Evolutionary conservation across 352 stramenopile genomes (phyloP), one percentile per base, ranked within the genome.

Genomic region (Hyphochytrium catenoides): DNA sequence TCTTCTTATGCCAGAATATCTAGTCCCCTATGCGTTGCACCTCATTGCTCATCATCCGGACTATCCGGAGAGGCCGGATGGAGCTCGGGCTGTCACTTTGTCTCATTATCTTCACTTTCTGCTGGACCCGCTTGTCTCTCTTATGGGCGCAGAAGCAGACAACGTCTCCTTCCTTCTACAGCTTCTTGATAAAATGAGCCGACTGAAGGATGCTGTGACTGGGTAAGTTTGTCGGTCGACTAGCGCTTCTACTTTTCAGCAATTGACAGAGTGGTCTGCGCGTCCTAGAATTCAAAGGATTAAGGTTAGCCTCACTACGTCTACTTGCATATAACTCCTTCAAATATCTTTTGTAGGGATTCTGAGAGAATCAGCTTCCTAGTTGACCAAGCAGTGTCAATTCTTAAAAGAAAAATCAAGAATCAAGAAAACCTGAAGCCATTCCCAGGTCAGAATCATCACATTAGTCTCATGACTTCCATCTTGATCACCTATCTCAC

Each of bases 121-220:
- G 24, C 43, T 84, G 6, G 67, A 79, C 22, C 54, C 53, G 0
- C 40, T 84, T 9, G 57, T 84, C 18, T 60, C 64, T 7, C 18
- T 45, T 5, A 72, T 55, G 19, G 50, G 39, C 9, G 43, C 50
- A 8, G 61, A 62, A 15, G 57, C 51, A 11, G 67, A 81, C 46
- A 85, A 85, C 40, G 79, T 85, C 26, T 57, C 67, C 8, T 82
- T 85, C 43, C 39, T 85, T 24, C 45, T 85, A 11, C 67, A 82
- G 39, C 74, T 85, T 31, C 39, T 79, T 34, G 56, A 59, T 12
- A 74, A 79, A 39, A 18, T 85, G 2, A n/a, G n/a, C n/a, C n/a
- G n/a, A n/a, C n/a, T n/a, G n/a, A n/a, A n/a, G n/a, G n/a, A n/a
- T n/a, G n/a, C n/a, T n/a, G n/a, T n/a, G n/a, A n/a, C n/a, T n/a